These are phyloP conservation scores for Daldinia eschscholtzii DNA, from an alignment of 2,329 filamentous ascomycete genomes.

Conservation along the genomic window DNA sequence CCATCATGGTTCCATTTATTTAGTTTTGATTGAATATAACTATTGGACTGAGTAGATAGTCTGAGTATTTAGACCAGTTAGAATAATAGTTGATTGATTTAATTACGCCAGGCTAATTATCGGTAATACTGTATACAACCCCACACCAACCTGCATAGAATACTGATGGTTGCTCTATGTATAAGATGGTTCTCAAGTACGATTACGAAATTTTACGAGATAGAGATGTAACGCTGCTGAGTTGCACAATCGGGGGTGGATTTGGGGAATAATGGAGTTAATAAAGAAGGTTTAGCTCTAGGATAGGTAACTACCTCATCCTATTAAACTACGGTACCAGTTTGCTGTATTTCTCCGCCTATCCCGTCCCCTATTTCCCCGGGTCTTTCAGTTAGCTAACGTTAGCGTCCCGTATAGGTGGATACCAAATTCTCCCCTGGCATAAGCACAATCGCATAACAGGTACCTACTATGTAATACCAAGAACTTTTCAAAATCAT, in stretches of 20 bases:
- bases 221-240: neutral
- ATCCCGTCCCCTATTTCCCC: constrained; percentile 10
- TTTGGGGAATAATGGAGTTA: constrained; percentile 1
- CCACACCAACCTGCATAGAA: too few species aligned
- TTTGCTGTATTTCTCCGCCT: neutral
- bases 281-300: neutral
- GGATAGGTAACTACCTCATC: neutral
- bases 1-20: neutral
- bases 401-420: neutral
- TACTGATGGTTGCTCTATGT: too few species aligned
- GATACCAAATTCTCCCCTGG: neutral
- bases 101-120: too few species aligned
- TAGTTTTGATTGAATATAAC: neutral
- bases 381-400: neutral
- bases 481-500: neutral
- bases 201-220: neutral
- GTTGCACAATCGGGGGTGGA: neutral
- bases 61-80: too few species aligned
- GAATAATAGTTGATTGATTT: too few species aligned
- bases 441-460: neutral
- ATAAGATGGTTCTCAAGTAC: neutral
- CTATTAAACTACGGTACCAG: neutral
- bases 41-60: too few species aligned
- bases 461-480: neutral
- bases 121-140: too few species aligned